Percentiles rank a stretch among this genome's conserved stretches.
Evolutionary conservation across 78 protist genomes (phyloP).

Genomic region (Protostelium mycophagum): DNA sequence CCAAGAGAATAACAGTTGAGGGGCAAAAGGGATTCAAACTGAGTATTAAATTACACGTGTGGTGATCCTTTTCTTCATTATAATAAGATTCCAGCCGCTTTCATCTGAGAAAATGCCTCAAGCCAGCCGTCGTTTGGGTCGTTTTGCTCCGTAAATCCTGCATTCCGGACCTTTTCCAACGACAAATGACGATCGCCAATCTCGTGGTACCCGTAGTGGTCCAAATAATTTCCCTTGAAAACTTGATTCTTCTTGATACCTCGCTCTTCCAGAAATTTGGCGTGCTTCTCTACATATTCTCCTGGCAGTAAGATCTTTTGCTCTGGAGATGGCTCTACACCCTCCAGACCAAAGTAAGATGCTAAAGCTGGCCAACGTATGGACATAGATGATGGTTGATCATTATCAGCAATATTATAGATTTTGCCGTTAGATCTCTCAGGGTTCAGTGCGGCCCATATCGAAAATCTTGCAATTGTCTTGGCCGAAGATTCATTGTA

Average conservation of each 20-base stretch:
- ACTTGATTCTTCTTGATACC: neutral
- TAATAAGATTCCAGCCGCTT: constrained; percentile 1
- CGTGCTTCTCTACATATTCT: neutral
- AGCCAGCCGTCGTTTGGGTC: neutral
- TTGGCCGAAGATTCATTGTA: too few species aligned
- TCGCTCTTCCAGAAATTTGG: neutral
- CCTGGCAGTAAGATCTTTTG: neutral
- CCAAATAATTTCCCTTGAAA: neutral
- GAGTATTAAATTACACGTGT: neutral
- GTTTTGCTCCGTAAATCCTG: neutral
- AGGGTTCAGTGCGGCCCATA: too few species aligned
- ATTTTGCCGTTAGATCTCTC: too few species aligned
- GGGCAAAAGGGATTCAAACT: too few species aligned
- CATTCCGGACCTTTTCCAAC: neutral
- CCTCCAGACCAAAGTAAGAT: too few species aligned
- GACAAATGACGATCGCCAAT: neutral
- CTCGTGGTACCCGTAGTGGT: constrained; percentile 2
- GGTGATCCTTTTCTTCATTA: neutral
- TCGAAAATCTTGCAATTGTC: too few species aligned
- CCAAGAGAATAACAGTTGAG: too few species aligned
- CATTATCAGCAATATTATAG: too few species aligned
- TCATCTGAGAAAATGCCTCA: neutral
- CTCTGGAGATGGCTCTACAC: too few species aligned
- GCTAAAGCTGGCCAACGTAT: too few species aligned
- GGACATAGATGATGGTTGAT: too few species aligned